Base-by-base conservation (phyloP, 768 basidiomycete genomes). In the Lentinula aciculospora region DNA sequence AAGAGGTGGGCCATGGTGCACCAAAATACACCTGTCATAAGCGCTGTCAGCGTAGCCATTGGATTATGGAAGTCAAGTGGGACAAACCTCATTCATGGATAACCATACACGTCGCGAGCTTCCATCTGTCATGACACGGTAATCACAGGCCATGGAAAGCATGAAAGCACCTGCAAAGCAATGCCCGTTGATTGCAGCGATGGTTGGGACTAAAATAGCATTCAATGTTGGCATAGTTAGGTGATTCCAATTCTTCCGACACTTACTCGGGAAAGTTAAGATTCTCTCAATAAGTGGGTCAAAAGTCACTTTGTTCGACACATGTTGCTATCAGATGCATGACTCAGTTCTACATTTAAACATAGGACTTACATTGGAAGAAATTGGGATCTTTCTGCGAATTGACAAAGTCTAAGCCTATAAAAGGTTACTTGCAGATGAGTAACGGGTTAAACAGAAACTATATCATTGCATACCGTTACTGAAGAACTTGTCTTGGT, bases 401-500 rank as follows among this genome's bases (percentile, higher is more conserved):
- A 37, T 74, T 80, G 3, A 74, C 76, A 60, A 81, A 86, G 66
- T 88, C 83, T 60, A 93, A 81, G 1, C 87, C 87, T 88, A 58
- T 3, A 49, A 48, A 37, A 51, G 46, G 37, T 42, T 44, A 27
- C 56, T 48, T 12, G 51, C n/a, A n/a, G n/a, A n/a, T 56, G 17
- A 61, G n/a, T 25, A 51, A 25, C 27, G 36, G 19, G 34, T 9
- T 23, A 19, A 51, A 25, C 51, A 39, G 21, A 37, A 60, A 29
- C 13, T 21, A 49, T 46, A 37, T 21, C 28, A 17, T 4, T 27
- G 59, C 74, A 28, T 57, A 82, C 90, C 91, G 62, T 92, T 93
- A 71, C 88, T 90, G 70, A 94, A 94, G 76, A 92, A 94, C 70
- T 92, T 94, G 69, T 92, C 83, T 68, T 94, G 91, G 60, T 79